Evolutionary conservation across 495 filamentous ascomycete species (phyloP).

Genomic region (Daldinia loculata): DNA sequence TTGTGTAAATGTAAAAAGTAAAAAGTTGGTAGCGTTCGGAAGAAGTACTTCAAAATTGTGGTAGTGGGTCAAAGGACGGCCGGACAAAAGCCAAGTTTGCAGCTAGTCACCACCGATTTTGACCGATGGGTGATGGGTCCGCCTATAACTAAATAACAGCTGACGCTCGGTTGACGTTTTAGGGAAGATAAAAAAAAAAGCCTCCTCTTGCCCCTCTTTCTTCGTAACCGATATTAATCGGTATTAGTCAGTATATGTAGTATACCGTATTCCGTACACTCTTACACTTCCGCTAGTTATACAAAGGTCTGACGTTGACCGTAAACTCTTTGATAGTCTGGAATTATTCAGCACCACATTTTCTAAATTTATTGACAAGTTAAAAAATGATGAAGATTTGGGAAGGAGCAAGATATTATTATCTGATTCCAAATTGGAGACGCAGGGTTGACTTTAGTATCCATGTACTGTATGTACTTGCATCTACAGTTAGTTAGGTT

Average conservation of each 20-base stretch:
- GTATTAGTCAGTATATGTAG: conserved; percentile 21
- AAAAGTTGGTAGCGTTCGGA: background rate
- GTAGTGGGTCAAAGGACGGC: conserved; percentile 30
- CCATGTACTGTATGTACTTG: conserved; percentile 34
- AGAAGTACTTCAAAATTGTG: conserved; percentile 25
- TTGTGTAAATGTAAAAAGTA: conserved; percentile 2
- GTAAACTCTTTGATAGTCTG: background rate
- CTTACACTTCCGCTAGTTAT: background rate
- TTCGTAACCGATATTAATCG: conserved; percentile 19
- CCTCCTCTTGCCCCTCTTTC: conserved; percentile 35
- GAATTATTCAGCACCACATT: background rate
- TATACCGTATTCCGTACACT: conserved; percentile 18
- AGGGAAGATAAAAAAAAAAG: conserved; percentile 8
- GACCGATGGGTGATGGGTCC: conserved; percentile 23
- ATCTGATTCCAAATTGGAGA: conserved; percentile 28
- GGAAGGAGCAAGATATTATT: conserved; percentile 17
- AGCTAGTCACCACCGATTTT: conserved; percentile 33
- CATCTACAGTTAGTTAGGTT: background rate
- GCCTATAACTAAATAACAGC: conserved; percentile 21
- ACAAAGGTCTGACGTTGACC: background rate
- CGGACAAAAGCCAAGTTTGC: conserved; percentile 34
- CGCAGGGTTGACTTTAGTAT: background rate
- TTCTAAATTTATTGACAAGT: background rate
- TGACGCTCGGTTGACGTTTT: conserved; percentile 41
- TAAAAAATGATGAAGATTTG: conserved; percentile 11